Base-by-base conservation (phyloP, 108 stramenopile species). In the Nitzschia palea region DNA sequence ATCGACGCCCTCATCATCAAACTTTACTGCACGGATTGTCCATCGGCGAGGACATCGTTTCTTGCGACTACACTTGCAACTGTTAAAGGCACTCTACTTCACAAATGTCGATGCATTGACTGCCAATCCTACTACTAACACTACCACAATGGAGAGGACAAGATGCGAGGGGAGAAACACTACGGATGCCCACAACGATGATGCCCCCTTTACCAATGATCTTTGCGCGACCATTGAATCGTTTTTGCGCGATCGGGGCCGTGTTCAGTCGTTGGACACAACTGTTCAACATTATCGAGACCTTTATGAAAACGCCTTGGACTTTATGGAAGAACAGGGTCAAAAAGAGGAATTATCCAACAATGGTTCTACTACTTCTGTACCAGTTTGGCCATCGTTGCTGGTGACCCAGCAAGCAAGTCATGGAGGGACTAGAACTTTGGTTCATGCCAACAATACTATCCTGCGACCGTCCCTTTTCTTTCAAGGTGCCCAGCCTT, bases 1-100 rank as follows among this genome's bases (percentile, higher is more conserved):
- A n/a, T n/a, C n/a, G n/a, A n/a, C n/a, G n/a, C n/a, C n/a, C n/a
- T n/a, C n/a, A n/a, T n/a, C n/a, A n/a, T n/a, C n/a, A n/a, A n/a
- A n/a, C n/a, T n/a, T n/a, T n/a, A n/a, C n/a, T n/a, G n/a, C n/a
- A n/a, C n/a, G n/a, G n/a, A n/a, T n/a, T n/a, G n/a, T n/a, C n/a
- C n/a, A n/a, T n/a, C n/a, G n/a, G n/a, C 8, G n/a, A 12, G 37
- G 59, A 25, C 59, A 60, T 60, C 5, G 37, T 42, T 74, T 74
- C 51, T 29, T 67, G 3, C 65, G 23, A 15, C 50, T 74, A 4
- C 73, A 74, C 25, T 57, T 74, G 14, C 45, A 67, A 31, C 18
- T 74, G 32, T 28, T 74, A 20, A 42, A 54, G 15, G 34, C 65
- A 1, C 23, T 74, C 51, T 74, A 74, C n/a, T 48, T 48, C 22